Base-by-base conservation (phyloP, 2,329 filamentous ascomycete species). In the Aureobasidium sp. region DNA sequence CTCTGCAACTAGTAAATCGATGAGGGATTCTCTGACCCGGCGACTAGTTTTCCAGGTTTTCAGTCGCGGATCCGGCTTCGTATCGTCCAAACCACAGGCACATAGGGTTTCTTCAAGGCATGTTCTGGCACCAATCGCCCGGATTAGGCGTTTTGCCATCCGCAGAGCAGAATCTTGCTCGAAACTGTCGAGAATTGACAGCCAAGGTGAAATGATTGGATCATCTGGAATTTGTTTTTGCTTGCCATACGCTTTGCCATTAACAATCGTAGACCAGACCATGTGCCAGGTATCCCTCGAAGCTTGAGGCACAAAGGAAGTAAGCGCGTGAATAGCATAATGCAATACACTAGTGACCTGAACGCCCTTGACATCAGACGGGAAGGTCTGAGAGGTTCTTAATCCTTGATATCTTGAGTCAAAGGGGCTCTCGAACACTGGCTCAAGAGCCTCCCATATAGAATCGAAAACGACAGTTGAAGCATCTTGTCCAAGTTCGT, bases 121-220 rank as follows among this genome's bases (percentile, higher is more conserved):
- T 47, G 75, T 70, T 11, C 80, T 76, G 22, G 77, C 77, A 7
- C 76, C 77, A 53, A 84, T 75, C 53, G 75, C 80, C 56, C 76
- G 74, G 24, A 80, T 74, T 37, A 84, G 68, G 12, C 78, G 76
- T 53, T 75, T 75, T n/a, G 79, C 71, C 35, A 84, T 71, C 24
- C 79, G 77, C 48, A 82, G 67, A 19, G 79, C 80, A 29, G 79
- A 72, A 42, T 54, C 63, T 22, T 53, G 54, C 40, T 64, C 53
- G 31, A 64, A 59, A n/a, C n/a, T 22, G 24, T 64, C 63, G 5
- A 64, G 54, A 4, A 60, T 48, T 11, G 19, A 40, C 12, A 63
- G 12, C 54, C 61, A 63, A 22, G 61, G 31, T 5, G 61, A 48
- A 15, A 14, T 5, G 12, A 29, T 19, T 1, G 19, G 14, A n/a